Conservation (phyloP, 2,329 filamentous ascomycete genomes). For the Truncatella angustata region DNA sequence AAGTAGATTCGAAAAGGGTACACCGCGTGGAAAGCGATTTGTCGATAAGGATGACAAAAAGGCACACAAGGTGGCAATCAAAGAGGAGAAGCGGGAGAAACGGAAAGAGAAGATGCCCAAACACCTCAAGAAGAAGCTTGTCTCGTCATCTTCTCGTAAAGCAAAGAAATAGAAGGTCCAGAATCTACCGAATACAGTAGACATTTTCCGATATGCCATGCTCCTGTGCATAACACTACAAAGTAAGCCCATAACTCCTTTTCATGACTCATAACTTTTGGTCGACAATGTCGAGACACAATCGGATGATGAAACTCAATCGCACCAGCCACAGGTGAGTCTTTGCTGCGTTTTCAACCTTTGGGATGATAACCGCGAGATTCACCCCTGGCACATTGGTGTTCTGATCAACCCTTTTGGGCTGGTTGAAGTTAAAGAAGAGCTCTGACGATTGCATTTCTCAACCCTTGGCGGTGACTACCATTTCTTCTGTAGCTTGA, state of each 20-base stretch:
- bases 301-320: slow-evolving; percentile 48
- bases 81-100: slow-evolving; percentile 93
- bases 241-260: slow-evolving; percentile 3
- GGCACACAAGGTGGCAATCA: slow-evolving; percentile 84
- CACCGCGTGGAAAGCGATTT: slow-evolving; percentile 78
- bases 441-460: slow-evolving; percentile 50
- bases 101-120: slow-evolving; percentile 96
- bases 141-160: slow-evolving; percentile 60
- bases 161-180: slow-evolving; percentile 52
- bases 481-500: too few relatives aligned
- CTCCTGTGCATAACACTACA: not conserved
- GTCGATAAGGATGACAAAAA: slow-evolving; percentile 90
- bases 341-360: slow-evolving; percentile 23
- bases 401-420: slow-evolving; percentile 33
- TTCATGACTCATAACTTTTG: not conserved
- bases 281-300: slow-evolving; percentile 18
- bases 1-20: slow-evolving; percentile 60
- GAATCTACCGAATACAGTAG: not conserved
- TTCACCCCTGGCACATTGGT: slow-evolving; percentile 17
- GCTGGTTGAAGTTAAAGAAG: slow-evolving; percentile 59
- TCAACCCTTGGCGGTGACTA: too few relatives aligned
- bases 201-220: too few relatives aligned
- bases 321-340: slow-evolving; percentile 11
- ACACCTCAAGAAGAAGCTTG: slow-evolving; percentile 86
- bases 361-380: slow-evolving; percentile 38